A percentile compares a stretch with the other conserved stretches of the same genome.
phyloP scores from a whole-genome alignment of 2,329 filamentous ascomycete species.

The Rhynchosporium secalis region DNA sequence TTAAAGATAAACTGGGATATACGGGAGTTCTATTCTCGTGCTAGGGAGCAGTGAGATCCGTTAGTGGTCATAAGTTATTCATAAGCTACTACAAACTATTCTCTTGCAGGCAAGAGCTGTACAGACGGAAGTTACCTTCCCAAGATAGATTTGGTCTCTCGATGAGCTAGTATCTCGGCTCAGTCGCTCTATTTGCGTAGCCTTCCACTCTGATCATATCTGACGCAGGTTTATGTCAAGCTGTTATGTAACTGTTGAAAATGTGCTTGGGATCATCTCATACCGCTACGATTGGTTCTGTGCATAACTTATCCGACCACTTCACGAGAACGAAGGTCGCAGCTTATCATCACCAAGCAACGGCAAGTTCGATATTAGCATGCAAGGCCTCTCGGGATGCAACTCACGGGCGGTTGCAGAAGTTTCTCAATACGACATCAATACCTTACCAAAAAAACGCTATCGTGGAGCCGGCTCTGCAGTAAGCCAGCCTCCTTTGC shows the following conservation, averaged over 20 bases:
- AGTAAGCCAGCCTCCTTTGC: not conserved
- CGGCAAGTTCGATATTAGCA: not conserved
- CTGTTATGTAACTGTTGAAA: not conserved
- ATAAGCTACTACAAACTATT: not conserved
- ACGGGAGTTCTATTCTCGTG: not conserved
- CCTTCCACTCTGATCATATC: not conserved
- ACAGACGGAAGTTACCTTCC: not conserved
- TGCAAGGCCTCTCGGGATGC: not conserved
- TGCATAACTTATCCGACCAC: not conserved
- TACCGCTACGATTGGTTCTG: no score
- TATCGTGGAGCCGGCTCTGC: not conserved
- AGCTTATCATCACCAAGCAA: no score
- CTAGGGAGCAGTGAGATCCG: not conserved
- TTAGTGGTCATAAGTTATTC: not conserved
- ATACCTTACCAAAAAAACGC: not conserved
- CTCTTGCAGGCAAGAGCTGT: not conserved
- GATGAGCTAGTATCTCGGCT: not conserved
- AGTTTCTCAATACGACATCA: not conserved
- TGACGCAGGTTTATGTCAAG: not conserved
- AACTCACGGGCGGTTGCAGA: not conserved
- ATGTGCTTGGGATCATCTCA: not conserved
- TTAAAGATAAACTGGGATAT: not conserved
- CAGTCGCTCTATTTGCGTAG: not conserved
- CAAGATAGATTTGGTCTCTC: not conserved
- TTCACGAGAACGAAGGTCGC: not conserved